Base-by-base conservation (phyloP, 2,329 filamentous ascomycete species). In the Didymellaceae sp. region DNA sequence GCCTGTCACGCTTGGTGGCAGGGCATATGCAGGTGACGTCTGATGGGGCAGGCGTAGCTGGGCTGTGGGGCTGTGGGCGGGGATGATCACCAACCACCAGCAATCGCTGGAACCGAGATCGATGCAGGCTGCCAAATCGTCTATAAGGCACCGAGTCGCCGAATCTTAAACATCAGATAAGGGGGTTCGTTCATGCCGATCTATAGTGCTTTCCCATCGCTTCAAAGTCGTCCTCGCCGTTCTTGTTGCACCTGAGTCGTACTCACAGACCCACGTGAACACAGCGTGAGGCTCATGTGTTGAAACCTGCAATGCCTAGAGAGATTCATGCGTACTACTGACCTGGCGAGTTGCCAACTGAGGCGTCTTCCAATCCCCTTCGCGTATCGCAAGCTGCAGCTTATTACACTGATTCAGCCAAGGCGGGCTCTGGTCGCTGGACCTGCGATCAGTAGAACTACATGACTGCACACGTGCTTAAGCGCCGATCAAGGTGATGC, bases 21-120 rank as follows among this genome's bases (percentile, higher is more conserved):
- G 50, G 26, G 26, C 40, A 34, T 41, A 40, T 44, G 45, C 28
- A 39, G 13, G 48, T 62, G 59, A 62, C 55, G 57, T 61, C 49
- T 46, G 47, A 45, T 47, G 21, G 37, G 49, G 50, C 53, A 38
- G 52, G 39, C 31, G 33, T 31, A 44, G 34, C 35, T 40, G 46
- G 42, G 39, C 40, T 44, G 47, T 51, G 45, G 41, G 38, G 52
- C 52, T 39, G 33, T 21, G 22, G 44, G 52, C 38, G 52, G 38
- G 33, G 48, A 54, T 37, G 46, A 56, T 48, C 47, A 34, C 22
- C n/a, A 28, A 50, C 45, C 45, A 32, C 13, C 48, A n/a, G n/a
- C n/a, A n/a, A 39, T 39, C 43, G 50, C 53, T 54, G 43, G 51
- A 54, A 51, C 50, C 45, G 21, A 45, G 45, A 49, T 46, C 30